These are phyloP conservation scores for Xylariaceae sp. DNA, from an alignment of 2,329 filamentous ascomycete genomes.

Conservation along the genomic window DNA sequence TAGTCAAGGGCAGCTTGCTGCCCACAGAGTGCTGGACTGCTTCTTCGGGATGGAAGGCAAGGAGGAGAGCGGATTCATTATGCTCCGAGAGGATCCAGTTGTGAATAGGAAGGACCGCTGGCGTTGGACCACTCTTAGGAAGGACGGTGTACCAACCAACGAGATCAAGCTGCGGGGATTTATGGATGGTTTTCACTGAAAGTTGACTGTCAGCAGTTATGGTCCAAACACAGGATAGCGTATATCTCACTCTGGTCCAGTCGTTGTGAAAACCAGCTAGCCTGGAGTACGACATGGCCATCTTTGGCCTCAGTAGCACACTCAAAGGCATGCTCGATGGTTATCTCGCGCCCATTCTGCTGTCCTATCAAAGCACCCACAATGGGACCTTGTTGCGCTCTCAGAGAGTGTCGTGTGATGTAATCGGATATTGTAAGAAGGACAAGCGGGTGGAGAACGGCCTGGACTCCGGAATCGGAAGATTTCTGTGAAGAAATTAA, in stretches of 20 bases:
- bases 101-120: slow-evolving; percentile 73
- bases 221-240: neutral
- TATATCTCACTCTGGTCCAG: slow-evolving; percentile 76
- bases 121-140: slow-evolving; percentile 70
- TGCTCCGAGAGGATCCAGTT: slow-evolving; percentile 71
- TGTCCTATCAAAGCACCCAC: slow-evolving; percentile 88
- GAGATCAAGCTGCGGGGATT: slow-evolving; percentile 77
- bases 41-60: slow-evolving; percentile 79
- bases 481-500: slow-evolving; percentile 69
- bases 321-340: slow-evolving; percentile 91
- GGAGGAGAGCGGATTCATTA: slow-evolving; percentile 85
- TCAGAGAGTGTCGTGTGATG: slow-evolving; percentile 85
- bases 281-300: slow-evolving; percentile 65
- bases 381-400: slow-evolving; percentile 74
- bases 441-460: slow-evolving; percentile 88
- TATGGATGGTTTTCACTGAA: slow-evolving; percentile 85
- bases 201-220: slow-evolving; percentile 13
- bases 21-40: slow-evolving; percentile 60
- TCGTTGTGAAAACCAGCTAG: slow-evolving; percentile 73
- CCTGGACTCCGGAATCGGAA: slow-evolving; percentile 74
- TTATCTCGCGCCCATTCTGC: slow-evolving; percentile 87
- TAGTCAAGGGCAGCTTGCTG: slow-evolving; percentile 83
- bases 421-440: slow-evolving; percentile 97
- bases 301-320: slow-evolving; percentile 62
- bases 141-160: slow-evolving; percentile 92